phyloP scores from a whole-genome alignment of 495 filamentous ascomycete genomes.

The Talaromyces trachyspermus region DNA sequence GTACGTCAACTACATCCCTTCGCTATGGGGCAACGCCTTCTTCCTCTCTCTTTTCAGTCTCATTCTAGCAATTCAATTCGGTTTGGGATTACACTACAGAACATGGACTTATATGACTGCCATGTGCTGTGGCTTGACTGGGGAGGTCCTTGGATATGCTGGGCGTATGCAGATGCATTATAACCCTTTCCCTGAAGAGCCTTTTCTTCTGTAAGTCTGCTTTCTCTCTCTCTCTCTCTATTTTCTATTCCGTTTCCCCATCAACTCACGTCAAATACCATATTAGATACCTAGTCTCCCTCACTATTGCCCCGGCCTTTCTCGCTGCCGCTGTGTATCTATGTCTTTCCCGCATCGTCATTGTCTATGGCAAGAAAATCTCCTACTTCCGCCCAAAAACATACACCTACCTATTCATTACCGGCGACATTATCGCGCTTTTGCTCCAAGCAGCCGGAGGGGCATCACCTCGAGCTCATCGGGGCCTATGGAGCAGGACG shows the following conservation, averaged over 20 bases:
- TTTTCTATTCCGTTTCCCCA: neutral
- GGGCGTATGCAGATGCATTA: slow-evolving; percentile 31
- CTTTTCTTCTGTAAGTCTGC: slow-evolving; percentile 31
- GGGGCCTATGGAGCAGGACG: slow-evolving; percentile 19
- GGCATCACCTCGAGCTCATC: slow-evolving; percentile 41
- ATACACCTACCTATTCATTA: slow-evolving; percentile 46
- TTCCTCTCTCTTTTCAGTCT: slow-evolving; percentile 27
- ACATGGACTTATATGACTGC: slow-evolving; percentile 24
- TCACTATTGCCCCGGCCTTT: slow-evolving; percentile 51
- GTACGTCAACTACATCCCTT: slow-evolving; percentile 29
- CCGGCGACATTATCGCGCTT: slow-evolving; percentile 45
- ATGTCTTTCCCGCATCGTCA: slow-evolving; percentile 46
- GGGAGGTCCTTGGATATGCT: slow-evolving; percentile 35
- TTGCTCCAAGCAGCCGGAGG: slow-evolving; percentile 50
- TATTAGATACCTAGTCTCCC: slow-evolving; percentile 37
- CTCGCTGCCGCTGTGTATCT: slow-evolving; percentile 50
- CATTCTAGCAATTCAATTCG: slow-evolving; percentile 22
- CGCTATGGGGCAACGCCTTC: slow-evolving; percentile 26
- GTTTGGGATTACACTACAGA: slow-evolving; percentile 18
- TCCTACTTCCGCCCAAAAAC: slow-evolving; percentile 42
- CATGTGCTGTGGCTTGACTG: slow-evolving; percentile 20
- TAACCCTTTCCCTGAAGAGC: slow-evolving; percentile 28
- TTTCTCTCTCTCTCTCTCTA: neutral
- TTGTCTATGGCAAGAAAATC: slow-evolving; percentile 35
- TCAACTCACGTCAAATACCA: slow-evolving; percentile 4